Conservation (phyloP, 495 filamentous ascomycete species). For the Articulospora tetracladia region DNA sequence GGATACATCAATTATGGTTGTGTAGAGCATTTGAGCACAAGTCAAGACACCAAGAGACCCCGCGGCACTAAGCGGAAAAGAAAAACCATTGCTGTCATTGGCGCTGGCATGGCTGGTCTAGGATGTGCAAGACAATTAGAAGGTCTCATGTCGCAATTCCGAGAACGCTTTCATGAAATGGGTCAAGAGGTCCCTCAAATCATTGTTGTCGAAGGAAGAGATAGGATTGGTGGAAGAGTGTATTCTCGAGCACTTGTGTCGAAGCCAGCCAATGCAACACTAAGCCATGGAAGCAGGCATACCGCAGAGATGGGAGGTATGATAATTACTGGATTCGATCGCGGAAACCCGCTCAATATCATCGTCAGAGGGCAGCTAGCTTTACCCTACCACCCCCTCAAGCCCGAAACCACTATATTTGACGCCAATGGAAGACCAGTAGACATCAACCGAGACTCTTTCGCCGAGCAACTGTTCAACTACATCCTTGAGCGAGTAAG, state of each 20-base stretch:
- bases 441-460: constrained; percentile 71
- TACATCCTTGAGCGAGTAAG: constrained; percentile 89
- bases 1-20: constrained; percentile 99
- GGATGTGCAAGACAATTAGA: constrained; percentile 91
- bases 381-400: constrained; percentile 78
- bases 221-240: constrained; percentile 86
- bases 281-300: constrained; percentile 50
- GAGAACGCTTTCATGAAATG: constrained; percentile 52
- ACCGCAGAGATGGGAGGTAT: constrained; percentile 96
- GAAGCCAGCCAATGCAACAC: constrained; percentile 38
- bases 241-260: constrained; percentile 80
- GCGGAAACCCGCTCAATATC: constrained; percentile 88
- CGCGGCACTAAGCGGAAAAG: constrained; percentile 37
- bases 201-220: constrained; percentile 81
- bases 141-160: constrained; percentile 73
- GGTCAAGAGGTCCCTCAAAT: constrained; percentile 69
- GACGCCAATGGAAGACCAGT: constrained; percentile 82
- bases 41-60: constrained; percentile 26
- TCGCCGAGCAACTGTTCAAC: constrained; percentile 88
- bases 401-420: constrained; percentile 84
- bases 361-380: constrained; percentile 89
- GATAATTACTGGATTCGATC: constrained; percentile 95
- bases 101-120: constrained; percentile 91
- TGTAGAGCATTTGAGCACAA: constrained; percentile 50
- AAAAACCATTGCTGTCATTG: constrained; percentile 78